Evolutionary conservation across 2,329 filamentous ascomycete genomes (phyloP), one percentile per base, ranked within the genome.

Genomic region (Truncatella angustata): DNA sequence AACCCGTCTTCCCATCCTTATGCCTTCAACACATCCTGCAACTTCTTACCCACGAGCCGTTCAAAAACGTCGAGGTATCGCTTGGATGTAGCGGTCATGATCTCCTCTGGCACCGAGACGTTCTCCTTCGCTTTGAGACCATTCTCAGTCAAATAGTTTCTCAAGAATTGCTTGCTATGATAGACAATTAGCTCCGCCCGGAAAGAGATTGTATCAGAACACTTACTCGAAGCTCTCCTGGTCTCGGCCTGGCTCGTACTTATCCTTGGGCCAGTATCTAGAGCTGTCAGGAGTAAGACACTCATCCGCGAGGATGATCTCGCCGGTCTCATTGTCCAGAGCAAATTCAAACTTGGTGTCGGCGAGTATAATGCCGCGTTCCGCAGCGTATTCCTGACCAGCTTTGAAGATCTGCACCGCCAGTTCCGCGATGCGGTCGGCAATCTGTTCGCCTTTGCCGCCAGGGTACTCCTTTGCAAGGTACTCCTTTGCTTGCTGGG

Each of bases 251-350:
- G 88, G 71, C 65, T 85, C 79, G 66, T 93, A 95, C 42, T 78
- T 78, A 39, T 84, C 84, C 57, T 80, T 82, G 1, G 86, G 85
- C 92, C 93, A 97, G 78, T 96, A 96, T 14, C 92, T 82, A 47
- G 88, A 93, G 50, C 82, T 87, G 67, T 91, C 87, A 2, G 91
- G 91, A 6, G 87, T 90, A 54, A 96, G 74, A 20, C 95, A 90
- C 73, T 96, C 91, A 65, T 96, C 91, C 4, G 91, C 84, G 48
- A 93, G 76, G 32, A 91, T 82, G 6, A 94, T 79, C 62, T 88
- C 81, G 55, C 83, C 78, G 2, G 81, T 84, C 52, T 72, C 78
- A 56, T 81, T 77, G 59, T 87, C 84, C 16, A 89, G 73, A 1
- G 85, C 87, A 63, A 91, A 93, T 72, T 88, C 85, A 64, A 88